Base-by-base conservation (phyloP, 2,329 filamentous ascomycete genomes). In the Coleophoma crateriformis region DNA sequence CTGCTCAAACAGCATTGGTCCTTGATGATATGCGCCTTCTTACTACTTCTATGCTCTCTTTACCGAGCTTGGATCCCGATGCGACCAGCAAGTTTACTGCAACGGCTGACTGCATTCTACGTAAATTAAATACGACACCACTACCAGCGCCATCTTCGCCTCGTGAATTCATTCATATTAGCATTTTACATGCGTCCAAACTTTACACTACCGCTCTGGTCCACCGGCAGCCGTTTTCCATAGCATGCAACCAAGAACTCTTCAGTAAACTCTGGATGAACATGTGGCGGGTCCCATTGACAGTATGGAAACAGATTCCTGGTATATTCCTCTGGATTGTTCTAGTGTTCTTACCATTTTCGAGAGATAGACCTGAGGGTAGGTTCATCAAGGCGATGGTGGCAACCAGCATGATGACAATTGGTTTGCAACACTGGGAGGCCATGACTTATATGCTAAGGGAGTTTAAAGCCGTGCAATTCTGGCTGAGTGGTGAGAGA, bases 271-370 rank as follows among this genome's bases (percentile, higher is more conserved):
- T 66, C 7, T 66, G 60, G 50, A 42, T 45, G 17, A 55, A 49
- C 2, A 59, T 66, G 50, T 58, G 57, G 49, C 48, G 46, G 8
- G 58, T 66, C 6, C 57, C 55, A 8, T 46, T 66, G 4, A 55
- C 52, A 14, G 47, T 54, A 3, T 67, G 65, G 65, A 66, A 65
- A 47, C 44, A 48, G 15, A 59, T 61, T 3, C 65, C 64, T 0
- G 65, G 64, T 3, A 57, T 65, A 1, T 67, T 64, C 45, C 50
- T 64, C 19, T 67, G 63, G 62, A 49, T 66, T 32, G 51, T 66
- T 48, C 45, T 65, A 32, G 55, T 62, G 15, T 58, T 58, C 5
- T 56, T 53, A 20, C 61, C 63, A 11, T 62, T 55, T 15, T 54
- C 60, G 6, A 53, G 53, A 20, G 48, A 55, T 40, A 59, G 58